Base-by-base conservation (phyloP, 2,329 filamentous ascomycete species). In the Cercospora sp. region DNA sequence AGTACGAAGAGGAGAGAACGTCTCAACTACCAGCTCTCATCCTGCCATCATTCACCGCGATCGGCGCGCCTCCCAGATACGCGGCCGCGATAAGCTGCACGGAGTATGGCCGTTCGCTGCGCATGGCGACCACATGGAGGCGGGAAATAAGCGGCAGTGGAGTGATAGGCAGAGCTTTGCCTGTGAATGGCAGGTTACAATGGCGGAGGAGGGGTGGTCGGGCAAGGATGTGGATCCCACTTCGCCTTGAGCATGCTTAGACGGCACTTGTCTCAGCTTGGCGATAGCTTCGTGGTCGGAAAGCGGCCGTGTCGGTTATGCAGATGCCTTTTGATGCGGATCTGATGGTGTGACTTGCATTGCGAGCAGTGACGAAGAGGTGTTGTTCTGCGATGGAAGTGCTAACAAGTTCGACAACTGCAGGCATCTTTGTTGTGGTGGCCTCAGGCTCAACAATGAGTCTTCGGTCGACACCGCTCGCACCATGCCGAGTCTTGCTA, bases 161-260 rank as follows among this genome's bases (percentile, higher is more conserved):
- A 53, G 24, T 37, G 64, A 66, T 66, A 66, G 58, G 64, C 64
- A 61, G 26, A 66, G 57, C 34, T 51, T 66, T 57, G 64, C 55
- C 64, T 58, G 21, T 61, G 51, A 60, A 45, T 61, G 64, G 58
- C 59, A 61, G 64, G 64, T 55, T 40, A 45, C 64, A 61, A 21
- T 26, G n/a, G n/a, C 40, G 21, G 28, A 61, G 63, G 55, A 61
- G 63, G 57, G 63, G 55, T 60, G 34, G 21, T 59, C 64, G 64
- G 64, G 57, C 64, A 61, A 53, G 43, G 40, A 21, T 18, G 55
- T 60, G 57, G 55, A 37, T 40, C 55, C 59, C 12, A 28, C 13
- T 26, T 66, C 37, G 63, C 40, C 63, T 66, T 66, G 57, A 34
- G n/a, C 28, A 61, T 40, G 63, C 63, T 66, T 66, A 57, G 55